These are phyloP conservation scores for Chrysopogon serrulatus DNA, from an alignment of 176 grass and related monocot species.

Conservation along the genomic window DNA sequence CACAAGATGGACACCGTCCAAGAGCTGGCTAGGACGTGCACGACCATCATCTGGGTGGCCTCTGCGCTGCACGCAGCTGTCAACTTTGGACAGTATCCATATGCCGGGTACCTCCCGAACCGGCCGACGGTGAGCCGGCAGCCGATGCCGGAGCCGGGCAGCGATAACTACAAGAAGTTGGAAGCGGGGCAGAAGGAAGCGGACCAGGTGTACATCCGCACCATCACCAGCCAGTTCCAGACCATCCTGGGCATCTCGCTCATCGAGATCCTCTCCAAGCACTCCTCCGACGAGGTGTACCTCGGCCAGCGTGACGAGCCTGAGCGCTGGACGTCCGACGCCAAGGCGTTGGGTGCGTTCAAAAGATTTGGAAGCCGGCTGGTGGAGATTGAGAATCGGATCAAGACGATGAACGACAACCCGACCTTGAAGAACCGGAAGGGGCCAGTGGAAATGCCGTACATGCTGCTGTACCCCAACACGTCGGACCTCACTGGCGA, in stretches of 20 bases:
- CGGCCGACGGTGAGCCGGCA: slow-evolving; percentile 64
- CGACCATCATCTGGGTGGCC: slow-evolving; percentile 74
- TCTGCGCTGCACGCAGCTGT: slow-evolving; percentile 79
- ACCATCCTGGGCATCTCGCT: slow-evolving; percentile 63
- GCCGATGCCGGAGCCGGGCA: slow-evolving; percentile 41
- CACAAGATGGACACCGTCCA: slow-evolving; percentile 53
- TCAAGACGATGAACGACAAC: slow-evolving; percentile 37
- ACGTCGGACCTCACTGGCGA: slow-evolving; percentile 47
- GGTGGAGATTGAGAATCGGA: slow-evolving; percentile 47
- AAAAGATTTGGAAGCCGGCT: slow-evolving; percentile 39
- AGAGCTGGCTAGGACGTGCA: slow-evolving; percentile 61
- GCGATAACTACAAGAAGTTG: slow-evolving; percentile 29
- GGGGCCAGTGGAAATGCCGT: slow-evolving; percentile 61
- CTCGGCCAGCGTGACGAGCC: slow-evolving; percentile 70
- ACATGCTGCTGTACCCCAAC: slow-evolving; percentile 73
- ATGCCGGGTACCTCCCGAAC: slow-evolving; percentile 74
- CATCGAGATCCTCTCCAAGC: slow-evolving; percentile 71
- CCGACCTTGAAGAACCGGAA: slow-evolving; percentile 53
- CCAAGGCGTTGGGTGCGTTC: slow-evolving; percentile 50
- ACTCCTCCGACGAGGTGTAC: slow-evolving; percentile 79
- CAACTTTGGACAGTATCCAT: slow-evolving; percentile 82
- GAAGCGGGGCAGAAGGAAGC: slow-evolving; percentile 32
- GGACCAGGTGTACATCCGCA: slow-evolving; percentile 55
- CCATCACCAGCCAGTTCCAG: slow-evolving; percentile 75
- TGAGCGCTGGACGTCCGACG: slow-evolving; percentile 63